These are phyloP conservation scores for Venturia aucupariae DNA, from an alignment of 2,329 filamentous ascomycete species.

Conservation along the genomic window DNA sequence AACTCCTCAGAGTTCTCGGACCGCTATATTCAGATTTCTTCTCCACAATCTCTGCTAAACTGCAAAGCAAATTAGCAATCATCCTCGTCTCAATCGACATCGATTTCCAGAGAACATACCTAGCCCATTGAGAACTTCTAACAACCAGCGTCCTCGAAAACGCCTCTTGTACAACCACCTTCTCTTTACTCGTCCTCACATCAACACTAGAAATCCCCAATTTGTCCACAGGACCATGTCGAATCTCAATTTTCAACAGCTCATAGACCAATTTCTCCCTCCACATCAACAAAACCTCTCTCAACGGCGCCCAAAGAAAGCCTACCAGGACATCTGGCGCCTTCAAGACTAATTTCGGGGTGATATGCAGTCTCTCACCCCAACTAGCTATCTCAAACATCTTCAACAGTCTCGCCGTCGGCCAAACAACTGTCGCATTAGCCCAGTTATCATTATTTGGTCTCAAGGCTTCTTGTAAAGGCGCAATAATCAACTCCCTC, in stretches of 20 bases:
- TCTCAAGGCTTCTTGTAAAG: not conserved
- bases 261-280: not conserved
- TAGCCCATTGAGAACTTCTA: not conserved
- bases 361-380: not conserved
- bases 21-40: not conserved
- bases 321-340: not conserved
- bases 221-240: not conserved
- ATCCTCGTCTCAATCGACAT: not conserved
- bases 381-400: slow-evolving; percentile 1
- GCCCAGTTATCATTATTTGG: not conserved
- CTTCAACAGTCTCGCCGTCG: not conserved
- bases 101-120: not conserved
- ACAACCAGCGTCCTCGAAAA: not conserved
- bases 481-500: not conserved
- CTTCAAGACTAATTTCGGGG: not conserved
- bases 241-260: not conserved
- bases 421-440: not conserved
- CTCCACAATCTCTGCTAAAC: not conserved
- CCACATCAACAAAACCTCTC: slow-evolving; percentile 1
- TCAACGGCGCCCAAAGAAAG: not conserved
- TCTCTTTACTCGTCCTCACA: not conserved
- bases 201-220: not conserved
- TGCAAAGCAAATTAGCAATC: not conserved
- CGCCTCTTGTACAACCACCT: not conserved
- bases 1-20: not conserved